These are phyloP conservation scores for Pistacia integerrima DNA, from an alignment of 345 rosid species.

Conservation along the genomic window DNA sequence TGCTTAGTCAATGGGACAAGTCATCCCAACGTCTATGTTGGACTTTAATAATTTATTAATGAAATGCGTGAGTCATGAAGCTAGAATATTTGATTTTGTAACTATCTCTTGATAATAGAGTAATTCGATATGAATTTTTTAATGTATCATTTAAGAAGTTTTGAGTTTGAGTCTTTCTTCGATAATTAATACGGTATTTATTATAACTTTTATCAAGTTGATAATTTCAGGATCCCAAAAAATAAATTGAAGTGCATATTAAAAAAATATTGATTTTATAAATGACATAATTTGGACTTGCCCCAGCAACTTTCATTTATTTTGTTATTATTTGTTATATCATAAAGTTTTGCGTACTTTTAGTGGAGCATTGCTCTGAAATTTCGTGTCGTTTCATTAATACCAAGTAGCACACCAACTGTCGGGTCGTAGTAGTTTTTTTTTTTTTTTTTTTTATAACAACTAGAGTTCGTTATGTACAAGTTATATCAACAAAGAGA, in stretches of 20 bases:
- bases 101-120: no score
- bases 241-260: no score
- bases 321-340: background rate
- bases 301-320: constrained; percentile 3
- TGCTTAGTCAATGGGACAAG: constrained; percentile 29
- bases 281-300: constrained; percentile 12
- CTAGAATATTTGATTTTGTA: no score
- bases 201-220: no score
- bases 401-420: background rate
- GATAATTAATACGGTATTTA: no score
- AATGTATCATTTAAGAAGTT: no score
- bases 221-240: no score
- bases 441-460: no score
- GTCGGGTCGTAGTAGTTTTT: background rate
- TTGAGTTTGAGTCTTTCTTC: no score
- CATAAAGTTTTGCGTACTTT: background rate
- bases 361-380: constrained; percentile 9
- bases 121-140: no score
- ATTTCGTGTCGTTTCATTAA: constrained; percentile 24
- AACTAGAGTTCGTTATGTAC: constrained; percentile 1
- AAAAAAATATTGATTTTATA: background rate
- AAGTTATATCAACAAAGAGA: constrained; percentile 1
- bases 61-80: no score
- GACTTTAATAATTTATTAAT: no score
- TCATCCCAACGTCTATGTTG: background rate